Evolutionary conservation across 768 basidiomycete genomes (phyloP).

Genomic region (Polyporus arcularius): DNA sequence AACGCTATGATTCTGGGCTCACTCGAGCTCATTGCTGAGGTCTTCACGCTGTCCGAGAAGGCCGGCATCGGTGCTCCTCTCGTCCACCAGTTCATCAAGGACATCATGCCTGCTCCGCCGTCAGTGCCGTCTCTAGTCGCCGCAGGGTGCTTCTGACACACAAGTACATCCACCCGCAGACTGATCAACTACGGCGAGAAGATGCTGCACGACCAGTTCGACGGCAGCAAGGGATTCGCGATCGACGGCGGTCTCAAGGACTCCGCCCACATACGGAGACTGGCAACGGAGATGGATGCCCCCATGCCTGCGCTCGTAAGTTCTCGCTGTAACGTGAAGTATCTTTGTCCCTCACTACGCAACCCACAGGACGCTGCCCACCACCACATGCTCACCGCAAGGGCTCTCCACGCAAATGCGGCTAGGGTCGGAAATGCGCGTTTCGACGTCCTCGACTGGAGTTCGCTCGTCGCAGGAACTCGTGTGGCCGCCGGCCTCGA

Average conservation of each 20-base stretch:
- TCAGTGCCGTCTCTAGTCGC: not conserved
- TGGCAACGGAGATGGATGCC: slow-evolving; percentile 63
- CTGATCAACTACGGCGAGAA: slow-evolving; percentile 60
- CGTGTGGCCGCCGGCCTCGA: slow-evolving; percentile 73
- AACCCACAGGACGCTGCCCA: slow-evolving; percentile 58
- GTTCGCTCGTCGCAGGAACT: slow-evolving; percentile 74
- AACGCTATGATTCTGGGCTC: slow-evolving; percentile 78
- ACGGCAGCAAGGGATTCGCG: slow-evolving; percentile 72
- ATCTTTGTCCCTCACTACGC: not conserved
- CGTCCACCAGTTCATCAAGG: slow-evolving; percentile 59
- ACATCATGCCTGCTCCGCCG: slow-evolving; percentile 33
- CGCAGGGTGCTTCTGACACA: not conserved
- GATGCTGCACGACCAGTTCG: slow-evolving; percentile 75
- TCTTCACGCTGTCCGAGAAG: slow-evolving; percentile 84
- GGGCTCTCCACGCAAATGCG: slow-evolving; percentile 62
- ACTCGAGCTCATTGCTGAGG: slow-evolving; percentile 78
- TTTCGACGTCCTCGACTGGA: slow-evolving; percentile 78
- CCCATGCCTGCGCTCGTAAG: slow-evolving; percentile 64
- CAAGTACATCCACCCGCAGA: slow-evolving; percentile 31
- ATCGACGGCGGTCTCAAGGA: slow-evolving; percentile 91
- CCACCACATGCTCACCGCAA: slow-evolving; percentile 76
- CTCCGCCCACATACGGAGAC: slow-evolving; percentile 71
- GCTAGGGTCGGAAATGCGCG: slow-evolving; percentile 46
- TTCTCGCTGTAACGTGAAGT: not conserved
- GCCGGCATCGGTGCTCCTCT: slow-evolving; percentile 71